Conservation (phyloP, 179 eudicot species). For the Corrigiola litoralis region DNA sequence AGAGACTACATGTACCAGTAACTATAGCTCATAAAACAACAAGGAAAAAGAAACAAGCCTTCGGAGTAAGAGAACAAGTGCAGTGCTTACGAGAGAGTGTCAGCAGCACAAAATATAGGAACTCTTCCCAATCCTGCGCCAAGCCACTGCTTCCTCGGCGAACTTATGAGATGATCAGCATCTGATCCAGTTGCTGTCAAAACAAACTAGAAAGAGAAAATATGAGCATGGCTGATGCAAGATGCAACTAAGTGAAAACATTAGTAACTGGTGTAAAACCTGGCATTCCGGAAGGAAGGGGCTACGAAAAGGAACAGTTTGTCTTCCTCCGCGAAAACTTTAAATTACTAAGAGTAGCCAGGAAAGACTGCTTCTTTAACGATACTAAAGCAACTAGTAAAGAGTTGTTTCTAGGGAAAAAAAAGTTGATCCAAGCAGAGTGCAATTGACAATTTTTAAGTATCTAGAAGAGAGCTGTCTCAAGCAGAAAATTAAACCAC, state of each 20-base stretch:
- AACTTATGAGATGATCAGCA: constrained; percentile 58
- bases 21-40: not conserved
- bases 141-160: constrained; percentile 66
- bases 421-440: no score
- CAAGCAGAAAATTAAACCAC: not conserved
- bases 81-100: constrained; percentile 67
- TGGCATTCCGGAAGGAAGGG: not conserved
- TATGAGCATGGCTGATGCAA: not conserved
- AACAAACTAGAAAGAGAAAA: constrained; percentile 59
- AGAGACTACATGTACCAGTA: not conserved
- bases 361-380: no score
- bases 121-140: constrained; percentile 74
- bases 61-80: not conserved
- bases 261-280: not conserved
- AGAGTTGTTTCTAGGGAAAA: no score
- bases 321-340: not conserved
- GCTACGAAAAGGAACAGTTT: not conserved
- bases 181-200: constrained; percentile 87
- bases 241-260: constrained; percentile 10
- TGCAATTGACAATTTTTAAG: no score
- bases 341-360: not conserved
- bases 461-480: no score
- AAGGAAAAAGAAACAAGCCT: not conserved
- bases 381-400: no score
- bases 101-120: constrained; percentile 76